Evolutionary conservation across 768 basidiomycete species (phyloP).

Genomic region (Boletus sp.): DNA sequence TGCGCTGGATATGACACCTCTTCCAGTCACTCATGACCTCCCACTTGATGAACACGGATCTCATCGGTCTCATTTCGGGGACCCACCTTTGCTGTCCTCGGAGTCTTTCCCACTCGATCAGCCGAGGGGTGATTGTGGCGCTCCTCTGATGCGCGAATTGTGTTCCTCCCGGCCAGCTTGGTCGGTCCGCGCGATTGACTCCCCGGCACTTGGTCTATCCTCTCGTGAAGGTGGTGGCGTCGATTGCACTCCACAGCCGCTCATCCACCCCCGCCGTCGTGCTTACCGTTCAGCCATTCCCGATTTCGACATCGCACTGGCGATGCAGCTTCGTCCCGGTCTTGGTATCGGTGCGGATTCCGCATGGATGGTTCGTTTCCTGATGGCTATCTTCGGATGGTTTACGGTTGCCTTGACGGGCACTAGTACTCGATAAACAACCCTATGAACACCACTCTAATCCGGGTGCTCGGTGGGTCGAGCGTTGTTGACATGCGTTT

Average conservation of each 20-base stretch:
- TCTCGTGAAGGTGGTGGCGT: not conserved
- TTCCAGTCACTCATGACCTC: constrained; percentile 17
- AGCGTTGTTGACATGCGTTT: no score
- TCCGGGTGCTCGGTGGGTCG: no score
- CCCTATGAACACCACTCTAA: no score
- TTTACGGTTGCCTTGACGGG: constrained; percentile 56
- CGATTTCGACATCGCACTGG: constrained; percentile 62
- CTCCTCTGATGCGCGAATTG: constrained; percentile 13
- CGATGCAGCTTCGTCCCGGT: constrained; percentile 75
- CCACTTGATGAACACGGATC: constrained; percentile 14
- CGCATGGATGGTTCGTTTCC: constrained; percentile 75
- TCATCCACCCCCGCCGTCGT: constrained; percentile 22
- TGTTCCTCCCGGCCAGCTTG: constrained; percentile 25
- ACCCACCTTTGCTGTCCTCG: constrained; percentile 15
- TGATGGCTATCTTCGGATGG: constrained; percentile 82
- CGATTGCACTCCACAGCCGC: constrained; percentile 8
- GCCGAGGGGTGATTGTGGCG: constrained; percentile 7
- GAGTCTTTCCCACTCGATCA: constrained; percentile 6
- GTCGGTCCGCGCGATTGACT: constrained; percentile 28
- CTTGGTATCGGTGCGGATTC: constrained; percentile 68
- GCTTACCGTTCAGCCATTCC: constrained; percentile 42
- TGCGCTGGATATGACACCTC: constrained; percentile 26
- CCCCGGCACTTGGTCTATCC: constrained; percentile 19
- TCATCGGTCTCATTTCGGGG: constrained; percentile 4
- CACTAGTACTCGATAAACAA: constrained; percentile 20